Conservation (phyloP, 371 early-diverging fungal species). For the Circinella umbellata region DNA sequence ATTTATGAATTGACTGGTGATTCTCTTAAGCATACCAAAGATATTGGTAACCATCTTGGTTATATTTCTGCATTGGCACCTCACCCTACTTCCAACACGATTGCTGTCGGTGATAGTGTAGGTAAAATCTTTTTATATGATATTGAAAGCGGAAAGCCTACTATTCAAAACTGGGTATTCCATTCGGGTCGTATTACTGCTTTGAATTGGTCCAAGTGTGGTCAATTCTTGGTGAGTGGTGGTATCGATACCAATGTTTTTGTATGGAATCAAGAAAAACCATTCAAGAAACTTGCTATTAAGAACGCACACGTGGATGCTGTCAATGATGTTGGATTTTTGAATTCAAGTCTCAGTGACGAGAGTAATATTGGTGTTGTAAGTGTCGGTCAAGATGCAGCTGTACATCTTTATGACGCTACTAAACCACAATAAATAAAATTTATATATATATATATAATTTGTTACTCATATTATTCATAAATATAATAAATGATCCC, state of each 20-base stretch:
- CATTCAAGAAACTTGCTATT: constrained; percentile 77
- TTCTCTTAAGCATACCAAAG: constrained; percentile 23
- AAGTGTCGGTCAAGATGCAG: constrained; percentile 84
- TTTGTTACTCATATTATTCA: neutral
- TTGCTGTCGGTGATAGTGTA: constrained; percentile 85
- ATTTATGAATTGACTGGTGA: constrained; percentile 37
- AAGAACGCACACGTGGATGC: constrained; percentile 86
- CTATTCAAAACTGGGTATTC: constrained; percentile 83
- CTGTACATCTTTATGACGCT: constrained; percentile 78
- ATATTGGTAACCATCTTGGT: constrained; percentile 60
- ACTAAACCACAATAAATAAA: constrained; percentile 36
- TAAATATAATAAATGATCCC: neutral
- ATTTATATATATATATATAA: neutral
- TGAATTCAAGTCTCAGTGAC: constrained; percentile 48
- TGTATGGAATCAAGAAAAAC: constrained; percentile 87
- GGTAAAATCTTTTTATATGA: constrained; percentile 85
- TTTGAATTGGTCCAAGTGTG: constrained; percentile 82
- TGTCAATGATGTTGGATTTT: constrained; percentile 75
- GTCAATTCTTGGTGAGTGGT: constrained; percentile 78
- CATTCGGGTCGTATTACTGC: constrained; percentile 87
- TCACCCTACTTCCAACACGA: constrained; percentile 69
- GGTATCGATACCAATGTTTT: constrained; percentile 90
- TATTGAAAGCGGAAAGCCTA: constrained; percentile 56
- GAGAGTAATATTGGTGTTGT: constrained; percentile 53
- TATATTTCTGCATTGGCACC: constrained; percentile 79